Evolutionary conservation across 2,329 filamentous ascomycete genomes (phyloP).

Genomic region (Beauveria asiatica): DNA sequence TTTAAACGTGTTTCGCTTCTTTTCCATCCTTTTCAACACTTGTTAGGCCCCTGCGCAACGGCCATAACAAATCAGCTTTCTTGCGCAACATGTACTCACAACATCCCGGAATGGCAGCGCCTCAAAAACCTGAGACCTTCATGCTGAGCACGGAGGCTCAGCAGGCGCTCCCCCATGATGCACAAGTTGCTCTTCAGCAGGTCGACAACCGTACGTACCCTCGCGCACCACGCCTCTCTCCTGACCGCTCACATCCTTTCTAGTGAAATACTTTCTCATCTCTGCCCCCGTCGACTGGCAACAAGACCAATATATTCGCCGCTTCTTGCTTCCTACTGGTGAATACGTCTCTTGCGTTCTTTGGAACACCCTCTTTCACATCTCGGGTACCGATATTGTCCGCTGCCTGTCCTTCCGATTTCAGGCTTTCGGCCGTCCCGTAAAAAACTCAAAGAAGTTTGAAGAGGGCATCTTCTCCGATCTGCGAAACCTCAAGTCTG

Average conservation of each 20-base stretch:
- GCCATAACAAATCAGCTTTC: not conserved
- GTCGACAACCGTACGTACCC: conserved; percentile 80
- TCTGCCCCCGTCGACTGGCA: conserved; percentile 98
- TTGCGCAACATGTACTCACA: conserved; percentile 62
- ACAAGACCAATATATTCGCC: conserved; percentile 89
- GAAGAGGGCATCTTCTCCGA: conserved; percentile 99
- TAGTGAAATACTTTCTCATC: conserved; percentile 99
- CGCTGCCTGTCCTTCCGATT: conserved; percentile 97
- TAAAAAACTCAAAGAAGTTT: conserved; percentile 99
- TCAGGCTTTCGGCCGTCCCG: conserved; percentile 93
- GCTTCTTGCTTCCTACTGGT: conserved; percentile 90
- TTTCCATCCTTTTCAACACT: not conserved
- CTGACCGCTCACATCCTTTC: not conserved
- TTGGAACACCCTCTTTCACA: conserved; percentile 98
- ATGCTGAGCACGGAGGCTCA: conserved; percentile 97
- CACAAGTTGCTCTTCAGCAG: conserved; percentile 93
- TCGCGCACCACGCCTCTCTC: not conserved
- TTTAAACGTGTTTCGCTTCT: not conserved
- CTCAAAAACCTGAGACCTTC: conserved; percentile 97
- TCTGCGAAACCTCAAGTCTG: conserved; percentile 93
- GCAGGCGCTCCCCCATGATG: conserved; percentile 90
- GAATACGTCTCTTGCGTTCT: conserved; percentile 98
- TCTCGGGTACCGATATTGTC: conserved; percentile 97
- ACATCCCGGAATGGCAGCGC: conserved; percentile 79
- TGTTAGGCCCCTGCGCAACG: conserved; percentile 8